These are phyloP conservation scores for Rhodamnia rubescens DNA, from an alignment of 345 rosid genomes.

Conservation along the genomic window DNA sequence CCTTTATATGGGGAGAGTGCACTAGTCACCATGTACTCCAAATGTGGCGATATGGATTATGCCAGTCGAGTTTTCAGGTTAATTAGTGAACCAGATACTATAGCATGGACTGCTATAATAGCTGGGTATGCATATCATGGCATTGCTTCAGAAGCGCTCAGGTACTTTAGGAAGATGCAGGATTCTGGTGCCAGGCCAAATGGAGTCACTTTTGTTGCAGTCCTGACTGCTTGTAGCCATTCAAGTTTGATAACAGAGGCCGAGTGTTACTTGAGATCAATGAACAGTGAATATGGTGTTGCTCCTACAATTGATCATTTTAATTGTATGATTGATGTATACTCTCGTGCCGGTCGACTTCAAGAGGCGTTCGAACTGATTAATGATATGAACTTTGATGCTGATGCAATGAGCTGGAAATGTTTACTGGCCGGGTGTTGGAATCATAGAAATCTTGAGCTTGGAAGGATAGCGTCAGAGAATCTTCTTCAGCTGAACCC, in stretches of 20 bases:
- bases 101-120: slow-evolving; percentile 71
- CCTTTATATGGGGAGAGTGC: slow-evolving; percentile 55
- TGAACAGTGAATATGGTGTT: slow-evolving; percentile 36
- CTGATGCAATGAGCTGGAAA: slow-evolving; percentile 71
- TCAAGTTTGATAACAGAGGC: slow-evolving; percentile 52
- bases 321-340: slow-evolving; percentile 53
- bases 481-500: slow-evolving; percentile 45
- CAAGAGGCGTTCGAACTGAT: slow-evolving; percentile 39
- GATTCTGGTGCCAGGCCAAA: slow-evolving; percentile 39
- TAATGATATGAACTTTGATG: slow-evolving; percentile 45
- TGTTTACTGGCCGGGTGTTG: slow-evolving; percentile 70
- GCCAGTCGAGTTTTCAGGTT: slow-evolving; percentile 47
- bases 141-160: slow-evolving; percentile 47
- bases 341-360: slow-evolving; percentile 55
- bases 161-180: slow-evolving; percentile 46
- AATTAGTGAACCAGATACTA: slow-evolving; percentile 46
- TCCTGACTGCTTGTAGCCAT: slow-evolving; percentile 74
- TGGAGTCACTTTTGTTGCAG: slow-evolving; percentile 52
- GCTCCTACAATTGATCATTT: slow-evolving; percentile 59
- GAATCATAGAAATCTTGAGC: slow-evolving; percentile 47
- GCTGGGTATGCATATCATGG: slow-evolving; percentile 70
- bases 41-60: slow-evolving; percentile 51
- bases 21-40: slow-evolving; percentile 56
- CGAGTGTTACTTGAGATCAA: slow-evolving; percentile 27
- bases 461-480: slow-evolving; percentile 54